phyloP scores from a whole-genome alignment of 2,329 filamentous ascomycete species.

The Tolypocladium ophioglossoides region DNA sequence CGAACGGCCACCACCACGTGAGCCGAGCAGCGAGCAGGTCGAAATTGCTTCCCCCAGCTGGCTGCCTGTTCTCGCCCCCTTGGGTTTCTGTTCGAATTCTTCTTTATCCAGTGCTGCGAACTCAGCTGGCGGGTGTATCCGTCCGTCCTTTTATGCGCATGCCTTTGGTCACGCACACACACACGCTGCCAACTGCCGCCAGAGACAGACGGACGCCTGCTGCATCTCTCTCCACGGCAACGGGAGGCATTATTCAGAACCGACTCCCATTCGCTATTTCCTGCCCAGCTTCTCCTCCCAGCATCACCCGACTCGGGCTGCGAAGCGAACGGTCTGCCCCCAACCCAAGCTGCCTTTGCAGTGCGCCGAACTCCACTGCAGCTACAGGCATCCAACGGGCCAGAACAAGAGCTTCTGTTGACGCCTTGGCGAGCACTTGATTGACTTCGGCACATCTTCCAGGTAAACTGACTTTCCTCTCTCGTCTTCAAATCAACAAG shows the following conservation, averaged over 20 bases:
- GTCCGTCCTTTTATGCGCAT: not conserved
- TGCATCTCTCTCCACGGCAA: not conserved
- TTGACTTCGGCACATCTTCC: not conserved
- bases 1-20: not conserved
- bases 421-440: not conserved
- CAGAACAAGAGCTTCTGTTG: not conserved
- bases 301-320: not conserved
- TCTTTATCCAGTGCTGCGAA: not conserved
- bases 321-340: not conserved
- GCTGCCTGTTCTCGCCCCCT: not conserved
- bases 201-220: not conserved
- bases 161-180: not conserved
- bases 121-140: not conserved
- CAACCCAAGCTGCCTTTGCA: not conserved
- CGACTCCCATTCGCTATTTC: not conserved
- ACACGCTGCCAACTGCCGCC: not conserved
- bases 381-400: not conserved
- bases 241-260: not conserved
- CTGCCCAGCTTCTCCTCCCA: not conserved
- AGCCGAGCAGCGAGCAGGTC: not conserved
- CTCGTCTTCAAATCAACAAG: not conserved
- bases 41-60: not conserved
- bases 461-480: not conserved
- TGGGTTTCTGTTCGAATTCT: not conserved
- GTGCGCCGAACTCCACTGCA: not conserved